Evolutionary conservation across 73 alveolate genomes (phyloP).

Genomic region (Urostyla sp.): DNA sequence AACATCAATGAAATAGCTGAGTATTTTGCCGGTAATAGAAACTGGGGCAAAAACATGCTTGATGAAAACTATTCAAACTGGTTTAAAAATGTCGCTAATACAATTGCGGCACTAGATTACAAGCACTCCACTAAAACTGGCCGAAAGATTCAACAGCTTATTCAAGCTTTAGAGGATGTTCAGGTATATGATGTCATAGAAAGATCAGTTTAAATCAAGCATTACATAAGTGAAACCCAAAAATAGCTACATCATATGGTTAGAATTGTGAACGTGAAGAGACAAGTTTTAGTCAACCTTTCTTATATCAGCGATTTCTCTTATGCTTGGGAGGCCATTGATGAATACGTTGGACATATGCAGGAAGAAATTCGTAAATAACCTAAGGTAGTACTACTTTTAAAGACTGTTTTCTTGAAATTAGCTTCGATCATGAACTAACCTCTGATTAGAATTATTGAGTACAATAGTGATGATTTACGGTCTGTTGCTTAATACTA

Average conservation of each 20-base stretch:
- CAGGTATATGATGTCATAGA: constrained; percentile 87
- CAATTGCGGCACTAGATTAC: constrained; percentile 79
- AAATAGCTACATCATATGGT: constrained; percentile 92
- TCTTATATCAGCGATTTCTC: constrained; percentile 93
- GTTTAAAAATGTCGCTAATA: constrained; percentile 87
- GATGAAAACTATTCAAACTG: constrained; percentile 89
- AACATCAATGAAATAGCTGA: constrained; percentile 87
- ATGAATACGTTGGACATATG: constrained; percentile 84
- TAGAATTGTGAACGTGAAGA: constrained; percentile 88
- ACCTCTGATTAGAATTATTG: constrained; percentile 92
- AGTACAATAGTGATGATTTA: constrained; percentile 91
- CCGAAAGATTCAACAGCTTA: constrained; percentile 86
- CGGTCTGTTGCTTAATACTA: constrained; percentile 93
- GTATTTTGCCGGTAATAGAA: constrained; percentile 79
- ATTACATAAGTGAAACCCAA: constrained; percentile 88
- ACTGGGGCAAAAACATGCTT: constrained; percentile 66
- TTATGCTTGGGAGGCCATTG: constrained; percentile 92
- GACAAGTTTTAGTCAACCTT: constrained; percentile 82
- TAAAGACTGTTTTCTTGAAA: constrained; percentile 92
- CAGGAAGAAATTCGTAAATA: constrained; percentile 79
- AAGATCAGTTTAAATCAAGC: constrained; percentile 88
- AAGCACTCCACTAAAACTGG: constrained; percentile 94
- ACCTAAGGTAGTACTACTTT: constrained; percentile 86
- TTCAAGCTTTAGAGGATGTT: constrained; percentile 90
- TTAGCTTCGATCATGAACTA: constrained; percentile 93